Base-by-base conservation (phyloP, 306 rosid species). In the Sicyos edulis region DNA sequence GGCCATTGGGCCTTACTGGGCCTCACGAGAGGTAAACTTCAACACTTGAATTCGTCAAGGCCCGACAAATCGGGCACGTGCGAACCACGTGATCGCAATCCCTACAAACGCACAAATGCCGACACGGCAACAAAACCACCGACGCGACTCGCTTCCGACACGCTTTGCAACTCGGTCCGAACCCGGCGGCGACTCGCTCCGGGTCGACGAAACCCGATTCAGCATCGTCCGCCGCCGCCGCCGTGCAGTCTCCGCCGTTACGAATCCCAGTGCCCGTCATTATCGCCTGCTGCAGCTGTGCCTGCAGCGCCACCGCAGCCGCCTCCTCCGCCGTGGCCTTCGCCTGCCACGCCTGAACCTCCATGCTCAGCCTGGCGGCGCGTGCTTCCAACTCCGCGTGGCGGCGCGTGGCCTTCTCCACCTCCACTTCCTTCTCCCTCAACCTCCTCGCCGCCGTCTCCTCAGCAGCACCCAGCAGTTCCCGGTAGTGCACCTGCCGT, bases 161-260 rank as follows among this genome's bases (percentile, higher is more conserved):
- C 0, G 81, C 95, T 78, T 83, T 83, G 26, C 99, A 93, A 77
- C 82, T 89, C 5, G 89, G 96, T 14, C 83, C 89, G 42, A 80
- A 29, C 54, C 0, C 61, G 12, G 0, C 51, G 7, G 40, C 49
- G 10, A 82, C 82, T 22, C 96, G 77, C 5, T 81, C 95, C 76
- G 88, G 97, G 87, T 93, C 99, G 21, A 83, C 72, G 16, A 81
- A 86, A 0, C 83, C 96, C 10, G 99, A 93, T 78, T 86, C 99
- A 4, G 97, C 97, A 29, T 93, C 98, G 73, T 93, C 98, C 0
- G 93, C 89, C 19, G 80, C 29, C 29, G 2, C 86, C 40, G 45
- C 76, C 3, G 88, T 80, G 70, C 86, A 86, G 0, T 85, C 92
- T 17, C 34, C 10, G 3, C 80, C 60, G 7, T 64, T 63, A 4